Evolutionary conservation across 2,329 filamentous ascomycete species (phyloP), one percentile per base, ranked within the genome.

Genomic region (Fusarium chaquense): DNA sequence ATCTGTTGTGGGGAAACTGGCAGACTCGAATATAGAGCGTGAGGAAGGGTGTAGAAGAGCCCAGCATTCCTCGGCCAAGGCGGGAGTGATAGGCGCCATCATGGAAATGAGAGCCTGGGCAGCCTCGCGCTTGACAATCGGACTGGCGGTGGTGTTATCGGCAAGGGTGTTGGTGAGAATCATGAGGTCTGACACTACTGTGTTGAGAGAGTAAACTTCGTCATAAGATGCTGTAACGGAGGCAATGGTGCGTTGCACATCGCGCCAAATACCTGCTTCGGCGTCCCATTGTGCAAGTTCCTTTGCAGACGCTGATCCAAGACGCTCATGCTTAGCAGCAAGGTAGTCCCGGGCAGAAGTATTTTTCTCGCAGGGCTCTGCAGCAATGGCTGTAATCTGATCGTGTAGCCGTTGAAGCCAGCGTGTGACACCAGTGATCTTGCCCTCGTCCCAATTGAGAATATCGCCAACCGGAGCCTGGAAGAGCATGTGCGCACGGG

Each of bases 401-500:
- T 89, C 87, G 77, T 90, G 82, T 18, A 97, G 77, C 22, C 91
- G 86, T 5, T 85, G 83, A 18, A 97, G 85, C 94, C 94, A 97
- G 54, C 94, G 87, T 51, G 92, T 91, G 20, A 97, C 87, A 4
- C 94, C 94, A 1, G 89, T 83, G 51, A 97, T 95, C 78, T 94
- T 95, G 41, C 86, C 83, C 75, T 93, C 92, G 56, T 97, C 93
- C 93, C 94, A 97, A 77, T 96, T 92, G 3, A 97, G 85, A 2
- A 96, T 87, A 59, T 97, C 93, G 43, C 85, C 89, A 16, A 97
- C 91, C 0, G 94, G 93, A 1, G 94, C 94, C 73, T 94, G 92
- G 82, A 97, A 97, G 9, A 97, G 85, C 76, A 97, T 92, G 77
- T 97, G 94, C 6, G 93, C 93, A 58, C 94, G 85, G 3, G 92